These are phyloP conservation scores for Solanum chiquidenum DNA, from an alignment of 257 asterid species.

Conservation along the genomic window DNA sequence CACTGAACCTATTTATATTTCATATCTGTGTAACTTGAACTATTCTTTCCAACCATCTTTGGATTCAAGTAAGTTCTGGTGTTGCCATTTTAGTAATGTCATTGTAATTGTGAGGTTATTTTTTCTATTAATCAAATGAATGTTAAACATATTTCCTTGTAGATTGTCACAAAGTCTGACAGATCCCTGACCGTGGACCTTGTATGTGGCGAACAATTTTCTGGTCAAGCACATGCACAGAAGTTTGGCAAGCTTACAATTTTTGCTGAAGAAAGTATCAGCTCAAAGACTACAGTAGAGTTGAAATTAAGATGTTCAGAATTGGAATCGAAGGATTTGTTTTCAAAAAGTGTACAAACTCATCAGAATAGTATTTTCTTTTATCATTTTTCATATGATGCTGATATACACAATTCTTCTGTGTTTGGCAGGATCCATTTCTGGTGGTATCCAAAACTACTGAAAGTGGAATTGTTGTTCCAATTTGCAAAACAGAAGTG, in stretches of 20 bases:
- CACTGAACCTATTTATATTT: not conserved
- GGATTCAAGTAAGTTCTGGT: not conserved
- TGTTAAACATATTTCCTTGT: slow-evolving; percentile 6
- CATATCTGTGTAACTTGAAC: not conserved
- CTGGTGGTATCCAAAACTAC: slow-evolving; percentile 66
- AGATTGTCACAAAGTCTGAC: slow-evolving; percentile 64
- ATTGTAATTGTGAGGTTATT: not conserved
- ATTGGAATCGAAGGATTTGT: slow-evolving; percentile 83
- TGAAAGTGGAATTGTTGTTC: slow-evolving; percentile 58
- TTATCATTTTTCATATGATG: slow-evolving; percentile 8
- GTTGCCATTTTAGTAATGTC: not conserved
- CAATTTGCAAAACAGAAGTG: slow-evolving; percentile 97
- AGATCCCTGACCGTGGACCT: slow-evolving; percentile 58
- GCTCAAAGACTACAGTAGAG: slow-evolving; percentile 77
- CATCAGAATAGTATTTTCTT: not conserved
- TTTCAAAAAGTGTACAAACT: slow-evolving; percentile 79
- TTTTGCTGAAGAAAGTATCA: slow-evolving; percentile 75
- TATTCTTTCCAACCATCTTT: not conserved
- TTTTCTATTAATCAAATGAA: not conserved
- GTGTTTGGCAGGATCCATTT: slow-evolving; percentile 81
- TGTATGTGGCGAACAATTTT: slow-evolving; percentile 26
- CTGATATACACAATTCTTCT: slow-evolving; percentile 13
- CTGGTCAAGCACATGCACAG: slow-evolving; percentile 25
- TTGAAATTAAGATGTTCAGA: slow-evolving; percentile 77
- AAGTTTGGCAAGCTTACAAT: slow-evolving; percentile 62